Evolutionary conservation across 2,329 filamentous ascomycete genomes (phyloP).

Genomic region (Alternaria hordeiaustralica): DNA sequence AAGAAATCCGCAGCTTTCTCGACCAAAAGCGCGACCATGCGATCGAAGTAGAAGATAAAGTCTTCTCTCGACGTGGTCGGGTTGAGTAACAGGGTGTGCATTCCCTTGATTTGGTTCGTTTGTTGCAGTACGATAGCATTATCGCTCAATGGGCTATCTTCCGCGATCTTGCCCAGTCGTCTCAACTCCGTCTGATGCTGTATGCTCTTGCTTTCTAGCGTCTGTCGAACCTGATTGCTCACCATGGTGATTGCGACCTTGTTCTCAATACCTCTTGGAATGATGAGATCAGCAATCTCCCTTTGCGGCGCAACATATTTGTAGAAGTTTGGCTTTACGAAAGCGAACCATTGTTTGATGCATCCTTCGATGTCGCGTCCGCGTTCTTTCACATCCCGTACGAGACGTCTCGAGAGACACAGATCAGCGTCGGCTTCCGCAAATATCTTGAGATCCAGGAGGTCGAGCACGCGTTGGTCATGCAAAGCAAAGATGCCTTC

Average conservation of each 20-base stretch:
- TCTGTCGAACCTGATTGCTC: slow-evolving; percentile 88
- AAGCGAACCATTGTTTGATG: slow-evolving; percentile 97
- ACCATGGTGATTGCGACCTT: slow-evolving; percentile 95
- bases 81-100: slow-evolving; percentile 89
- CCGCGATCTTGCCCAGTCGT: slow-evolving; percentile 74
- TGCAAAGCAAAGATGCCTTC: slow-evolving; percentile 97
- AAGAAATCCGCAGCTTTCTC: slow-evolving; percentile 67
- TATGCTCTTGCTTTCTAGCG: slow-evolving; percentile 82
- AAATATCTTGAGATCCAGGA: slow-evolving; percentile 95
- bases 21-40: slow-evolving; percentile 81
- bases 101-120: slow-evolving; percentile 81
- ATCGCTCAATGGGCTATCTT: slow-evolving; percentile 73
- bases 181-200: slow-evolving; percentile 81
- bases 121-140: slow-evolving; percentile 77
- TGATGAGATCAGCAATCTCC: slow-evolving; percentile 91
- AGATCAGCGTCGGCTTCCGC: slow-evolving; percentile 96
- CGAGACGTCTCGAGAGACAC: slow-evolving; percentile 73
- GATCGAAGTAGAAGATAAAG: slow-evolving; percentile 97
- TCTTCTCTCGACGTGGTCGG: slow-evolving; percentile 81
- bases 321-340: slow-evolving; percentile 96
- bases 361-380: slow-evolving; percentile 92
- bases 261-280: slow-evolving; percentile 94
- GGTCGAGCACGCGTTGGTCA: slow-evolving; percentile 80
- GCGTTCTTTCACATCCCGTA: slow-evolving; percentile 87
- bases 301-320: slow-evolving; percentile 92